Conservation (phyloP, 371 early-diverging fungal species). For the Mucor sp. region DNA sequence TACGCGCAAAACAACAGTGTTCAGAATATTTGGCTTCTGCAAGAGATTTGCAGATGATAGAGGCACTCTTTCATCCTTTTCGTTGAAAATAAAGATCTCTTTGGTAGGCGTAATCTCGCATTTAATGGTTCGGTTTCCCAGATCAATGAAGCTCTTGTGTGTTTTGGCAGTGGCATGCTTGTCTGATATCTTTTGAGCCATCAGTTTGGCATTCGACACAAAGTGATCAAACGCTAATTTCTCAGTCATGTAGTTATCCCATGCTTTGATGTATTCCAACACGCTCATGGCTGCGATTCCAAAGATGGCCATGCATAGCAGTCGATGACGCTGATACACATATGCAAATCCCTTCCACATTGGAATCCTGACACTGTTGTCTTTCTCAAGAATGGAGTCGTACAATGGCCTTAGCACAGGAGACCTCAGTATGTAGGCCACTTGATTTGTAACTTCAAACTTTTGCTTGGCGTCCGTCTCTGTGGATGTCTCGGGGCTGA, state of each 20-base stretch:
- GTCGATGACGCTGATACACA: constrained; percentile 5
- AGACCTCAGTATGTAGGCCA: constrained; percentile 11
- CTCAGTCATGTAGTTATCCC: constrained; percentile 17
- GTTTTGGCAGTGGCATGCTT: constrained; percentile 14
- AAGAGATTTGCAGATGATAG: constrained; percentile 1
- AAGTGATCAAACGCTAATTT: constrained; percentile 13
- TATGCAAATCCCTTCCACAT: constrained; percentile 20
- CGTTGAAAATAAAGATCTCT: constrained; percentile 16
- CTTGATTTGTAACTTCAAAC: constrained; percentile 13
- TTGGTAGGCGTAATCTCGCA: constrained; percentile 21
- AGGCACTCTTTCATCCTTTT: constrained; percentile 13
- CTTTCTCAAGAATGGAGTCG: constrained; percentile 1
- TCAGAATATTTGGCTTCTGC: constrained; percentile 10
- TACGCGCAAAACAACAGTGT: background rate
- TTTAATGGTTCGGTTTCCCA: constrained; percentile 14
- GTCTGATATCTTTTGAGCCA: constrained; percentile 21
- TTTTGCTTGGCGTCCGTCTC: background rate
- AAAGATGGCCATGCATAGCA: constrained; percentile 6
- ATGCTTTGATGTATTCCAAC: constrained; percentile 21
- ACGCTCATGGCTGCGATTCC: background rate
- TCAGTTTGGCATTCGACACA: constrained; percentile 18
- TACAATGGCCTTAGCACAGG: constrained; percentile 11
- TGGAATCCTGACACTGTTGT: background rate
- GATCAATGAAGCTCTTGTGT: constrained; percentile 23
- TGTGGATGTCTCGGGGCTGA: constrained; percentile 11